phyloP scores from a whole-genome alignment of 2,329 filamentous ascomycete species.

The Botrytis hyacinthi region DNA sequence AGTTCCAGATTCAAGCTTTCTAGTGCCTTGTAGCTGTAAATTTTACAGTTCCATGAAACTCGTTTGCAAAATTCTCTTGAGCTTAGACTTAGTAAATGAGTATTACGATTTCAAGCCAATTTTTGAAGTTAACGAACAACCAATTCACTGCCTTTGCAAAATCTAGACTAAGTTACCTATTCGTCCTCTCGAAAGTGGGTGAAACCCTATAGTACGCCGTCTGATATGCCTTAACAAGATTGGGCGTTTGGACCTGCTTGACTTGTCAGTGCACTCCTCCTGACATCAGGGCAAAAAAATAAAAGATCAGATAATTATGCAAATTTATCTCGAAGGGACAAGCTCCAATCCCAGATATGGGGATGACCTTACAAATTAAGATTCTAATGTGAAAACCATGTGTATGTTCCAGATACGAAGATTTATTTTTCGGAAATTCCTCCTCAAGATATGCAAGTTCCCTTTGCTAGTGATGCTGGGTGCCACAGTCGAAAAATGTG shows the following conservation, averaged over 20 bases:
- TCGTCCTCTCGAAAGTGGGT: constrained; percentile 18
- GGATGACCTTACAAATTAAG: constrained; percentile 22
- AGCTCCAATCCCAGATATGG: constrained; percentile 2
- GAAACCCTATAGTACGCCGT: constrained; percentile 35
- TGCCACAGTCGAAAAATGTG: constrained; percentile 24
- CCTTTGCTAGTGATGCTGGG: constrained; percentile 22
- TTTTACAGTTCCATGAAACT: constrained; percentile 15
- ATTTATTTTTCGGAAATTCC: constrained; percentile 8
- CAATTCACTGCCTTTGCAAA: neutral
- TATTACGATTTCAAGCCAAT: neutral
- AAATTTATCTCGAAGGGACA: neutral
- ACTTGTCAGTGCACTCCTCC: constrained; percentile 31
- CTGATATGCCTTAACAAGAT: constrained; percentile 34
- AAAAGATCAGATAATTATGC: constrained; percentile 16
- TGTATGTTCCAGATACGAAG: constrained; percentile 10
- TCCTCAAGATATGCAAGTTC: constrained; percentile 27
- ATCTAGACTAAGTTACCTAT: neutral
- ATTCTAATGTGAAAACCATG: constrained; percentile 11
- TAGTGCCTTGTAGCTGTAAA: constrained; percentile 21
- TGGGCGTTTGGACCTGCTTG: constrained; percentile 26
- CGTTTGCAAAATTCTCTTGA: neutral
- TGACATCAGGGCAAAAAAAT: constrained; percentile 13
- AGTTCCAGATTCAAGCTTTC: neutral
- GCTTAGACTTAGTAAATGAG: neutral
- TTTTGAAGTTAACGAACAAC: neutral